A percentile compares a stretch with the other conserved stretches of the same genome.
These are phyloP conservation scores for Carex parvula DNA, from an alignment of 176 grass and related monocot genomes.

Conservation along the genomic window DNA sequence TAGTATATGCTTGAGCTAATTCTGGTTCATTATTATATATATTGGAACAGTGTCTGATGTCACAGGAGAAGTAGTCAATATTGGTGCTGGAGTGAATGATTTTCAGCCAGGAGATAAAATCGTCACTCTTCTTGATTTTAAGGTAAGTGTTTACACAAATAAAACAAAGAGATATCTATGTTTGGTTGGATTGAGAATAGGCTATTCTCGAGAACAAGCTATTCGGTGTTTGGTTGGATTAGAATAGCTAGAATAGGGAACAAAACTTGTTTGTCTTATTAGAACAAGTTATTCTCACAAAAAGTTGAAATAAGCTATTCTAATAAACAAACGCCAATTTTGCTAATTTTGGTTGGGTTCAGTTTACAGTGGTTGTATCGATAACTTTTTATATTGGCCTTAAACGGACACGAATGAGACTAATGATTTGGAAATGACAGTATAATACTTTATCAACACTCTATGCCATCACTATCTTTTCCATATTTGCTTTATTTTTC, in stretches of 20 bases:
- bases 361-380: neutral
- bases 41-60: conserved; percentile 45
- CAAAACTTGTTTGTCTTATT: no score
- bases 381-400: neutral
- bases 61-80: conserved; percentile 50
- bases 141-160: conserved; percentile 32
- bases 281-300: no score
- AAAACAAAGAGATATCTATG: neutral
- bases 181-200: no score
- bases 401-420: no score
- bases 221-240: no score
- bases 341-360: neutral
- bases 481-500: neutral
- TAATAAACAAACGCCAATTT: no score
- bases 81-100: conserved; percentile 43
- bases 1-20: neutral
- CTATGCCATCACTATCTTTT: neutral
- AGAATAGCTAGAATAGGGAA: no score
- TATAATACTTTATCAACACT: neutral
- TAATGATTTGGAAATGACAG: neutral
- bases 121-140: conserved; percentile 30
- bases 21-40: neutral
- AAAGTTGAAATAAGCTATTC: no score
- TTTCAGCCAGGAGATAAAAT: conserved; percentile 60
- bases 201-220: no score